Percentiles rank a stretch among this genome's conserved stretches.
Conservation (phyloP, 805 yeast species). For the Kazachstania kunashirensis region DNA sequence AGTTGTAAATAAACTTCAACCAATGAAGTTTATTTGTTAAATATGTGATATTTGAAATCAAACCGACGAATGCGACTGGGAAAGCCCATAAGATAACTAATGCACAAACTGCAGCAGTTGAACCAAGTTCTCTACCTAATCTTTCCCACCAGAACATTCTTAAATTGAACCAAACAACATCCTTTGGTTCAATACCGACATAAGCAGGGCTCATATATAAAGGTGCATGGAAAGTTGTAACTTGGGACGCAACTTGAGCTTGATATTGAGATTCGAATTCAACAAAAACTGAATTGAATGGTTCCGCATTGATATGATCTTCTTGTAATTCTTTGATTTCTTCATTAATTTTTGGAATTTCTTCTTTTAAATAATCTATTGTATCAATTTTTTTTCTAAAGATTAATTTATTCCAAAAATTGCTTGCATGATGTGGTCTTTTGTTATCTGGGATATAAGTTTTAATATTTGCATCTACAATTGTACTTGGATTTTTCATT, state of each 20-base stretch:
- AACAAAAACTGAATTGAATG: constrained; percentile 74
- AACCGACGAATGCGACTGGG: constrained; percentile 73
- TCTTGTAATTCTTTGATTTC: constrained; percentile 50
- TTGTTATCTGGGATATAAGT: constrained; percentile 56
- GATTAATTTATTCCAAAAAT: constrained; percentile 20
- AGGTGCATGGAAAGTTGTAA: constrained; percentile 56
- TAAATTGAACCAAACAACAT: constrained; percentile 63
- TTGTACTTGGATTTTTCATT: constrained; percentile 42
- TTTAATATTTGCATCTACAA: constrained; percentile 36
- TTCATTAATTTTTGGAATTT: constrained; percentile 45
- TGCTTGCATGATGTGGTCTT: constrained; percentile 48
- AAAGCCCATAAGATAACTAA: constrained; percentile 60
- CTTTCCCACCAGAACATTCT: constrained; percentile 77
- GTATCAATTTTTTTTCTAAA: constrained; percentile 57
- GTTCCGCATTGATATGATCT: constrained; percentile 37
- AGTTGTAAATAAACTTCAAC: constrained; percentile 45
- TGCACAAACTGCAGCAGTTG: constrained; percentile 45
- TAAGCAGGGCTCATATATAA: constrained; percentile 50
- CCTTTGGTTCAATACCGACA: constrained; percentile 54
- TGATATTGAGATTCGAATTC: constrained; percentile 68
- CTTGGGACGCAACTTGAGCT: constrained; percentile 65
- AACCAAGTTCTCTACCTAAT: constrained; percentile 42
- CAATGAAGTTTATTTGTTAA: constrained; percentile 48
- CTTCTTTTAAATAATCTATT: constrained; percentile 45
- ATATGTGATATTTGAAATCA: constrained; percentile 56